Conservation (phyloP, 208 protist species). For the Vickermania spadyakhi region DNA sequence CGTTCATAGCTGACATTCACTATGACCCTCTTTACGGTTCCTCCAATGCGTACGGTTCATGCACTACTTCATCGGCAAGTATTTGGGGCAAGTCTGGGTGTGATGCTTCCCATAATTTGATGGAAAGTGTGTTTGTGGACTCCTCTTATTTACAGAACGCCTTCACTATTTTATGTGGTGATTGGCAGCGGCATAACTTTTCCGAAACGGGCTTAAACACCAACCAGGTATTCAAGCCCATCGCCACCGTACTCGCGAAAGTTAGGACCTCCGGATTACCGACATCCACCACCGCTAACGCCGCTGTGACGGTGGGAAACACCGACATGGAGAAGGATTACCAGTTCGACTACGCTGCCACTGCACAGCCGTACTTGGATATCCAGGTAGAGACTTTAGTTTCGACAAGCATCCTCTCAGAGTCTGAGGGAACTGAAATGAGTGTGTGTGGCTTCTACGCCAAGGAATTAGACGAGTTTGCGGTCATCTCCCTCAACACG, state of each 20-base stretch:
- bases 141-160: conserved; percentile 17
- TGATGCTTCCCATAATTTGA: conserved; percentile 44
- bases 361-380: conserved; percentile 14
- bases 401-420: conserved; percentile 16
- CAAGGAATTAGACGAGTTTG: conserved; percentile 10
- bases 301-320: conserved; percentile 38
- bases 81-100: conserved; percentile 28
- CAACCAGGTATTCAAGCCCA: conserved; percentile 3
- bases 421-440: conserved; percentile 23
- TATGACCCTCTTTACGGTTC: conserved; percentile 64
- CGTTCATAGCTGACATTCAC: conserved; percentile 70
- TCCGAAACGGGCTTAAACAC: not conserved
- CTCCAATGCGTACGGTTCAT: conserved; percentile 19
- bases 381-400: conserved; percentile 20
- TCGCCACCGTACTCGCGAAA: conserved; percentile 14
- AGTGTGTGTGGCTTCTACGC: conserved; percentile 53
- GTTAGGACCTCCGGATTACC: conserved; percentile 6
- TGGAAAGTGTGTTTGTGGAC: conserved; percentile 28
- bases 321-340: conserved; percentile 75
- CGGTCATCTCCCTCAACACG: conserved; percentile 64
- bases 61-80: conserved; percentile 10
- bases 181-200: conserved; percentile 67
- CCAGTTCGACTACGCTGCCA: conserved; percentile 22
- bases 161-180: conserved; percentile 38
- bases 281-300: conserved; percentile 12